Conservation (phyloP, 2,329 filamentous ascomycete genomes). For the Aquanectria penicillioides region DNA sequence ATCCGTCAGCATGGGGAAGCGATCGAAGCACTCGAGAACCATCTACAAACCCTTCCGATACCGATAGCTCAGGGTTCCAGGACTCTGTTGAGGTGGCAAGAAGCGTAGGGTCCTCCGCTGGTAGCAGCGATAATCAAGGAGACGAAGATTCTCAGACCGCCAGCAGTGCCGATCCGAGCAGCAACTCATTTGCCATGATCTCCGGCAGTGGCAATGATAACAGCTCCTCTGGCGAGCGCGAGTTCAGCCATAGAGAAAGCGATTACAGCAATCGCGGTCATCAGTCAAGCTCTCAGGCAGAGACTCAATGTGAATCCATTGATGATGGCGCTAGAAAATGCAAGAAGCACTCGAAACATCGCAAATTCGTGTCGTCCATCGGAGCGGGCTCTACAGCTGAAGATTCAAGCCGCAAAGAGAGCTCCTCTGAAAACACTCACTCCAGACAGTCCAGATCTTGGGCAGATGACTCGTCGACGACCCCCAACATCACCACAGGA, state of each 20-base stretch:
- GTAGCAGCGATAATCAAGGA: no score
- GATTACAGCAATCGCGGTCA: slow-evolving; percentile 1
- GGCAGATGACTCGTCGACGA: slow-evolving; percentile 14
- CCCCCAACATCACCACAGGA: background rate
- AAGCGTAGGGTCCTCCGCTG: no score
- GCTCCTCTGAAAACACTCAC: slow-evolving; percentile 17
- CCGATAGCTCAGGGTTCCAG: no score
- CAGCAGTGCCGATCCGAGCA: no score
- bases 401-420: background rate
- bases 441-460: background rate
- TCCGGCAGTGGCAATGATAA: background rate
- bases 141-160: no score
- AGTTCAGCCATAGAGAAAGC: background rate
- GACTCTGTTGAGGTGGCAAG: no score
- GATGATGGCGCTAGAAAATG: background rate
- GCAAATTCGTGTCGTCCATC: slow-evolving; percentile 10
- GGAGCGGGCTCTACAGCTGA: background rate
- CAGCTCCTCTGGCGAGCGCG: background rate
- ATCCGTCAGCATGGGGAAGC: no score
- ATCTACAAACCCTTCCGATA: no score
- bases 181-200: background rate
- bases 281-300: background rate
- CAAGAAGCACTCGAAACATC: background rate
- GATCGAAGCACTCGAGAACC: no score
- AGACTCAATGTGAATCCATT: background rate